These are phyloP conservation scores for Solanum chaucha DNA, from an alignment of 257 asterid species.

Conservation along the genomic window DNA sequence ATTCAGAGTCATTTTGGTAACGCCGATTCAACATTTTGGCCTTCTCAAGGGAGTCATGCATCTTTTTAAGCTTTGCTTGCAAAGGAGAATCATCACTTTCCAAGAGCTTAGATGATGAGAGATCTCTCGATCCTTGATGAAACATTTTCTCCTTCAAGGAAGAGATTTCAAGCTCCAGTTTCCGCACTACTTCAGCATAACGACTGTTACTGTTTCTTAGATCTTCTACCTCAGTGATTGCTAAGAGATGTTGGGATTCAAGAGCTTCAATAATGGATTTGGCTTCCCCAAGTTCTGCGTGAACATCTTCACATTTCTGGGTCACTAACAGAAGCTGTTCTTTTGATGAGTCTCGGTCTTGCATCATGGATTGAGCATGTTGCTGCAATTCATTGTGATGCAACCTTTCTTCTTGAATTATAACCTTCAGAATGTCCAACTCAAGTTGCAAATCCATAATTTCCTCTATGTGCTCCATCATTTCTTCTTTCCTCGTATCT, in stretches of 20 bases:
- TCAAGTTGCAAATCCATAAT: conserved; percentile 76
- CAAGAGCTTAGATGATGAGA: conserved; percentile 18
- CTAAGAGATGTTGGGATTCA: conserved; percentile 68
- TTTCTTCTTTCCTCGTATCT: conserved; percentile 13
- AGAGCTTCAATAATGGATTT: conserved; percentile 77
- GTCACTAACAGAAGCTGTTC: conserved; percentile 32
- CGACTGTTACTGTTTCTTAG: conserved; percentile 36
- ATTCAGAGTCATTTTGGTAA: conserved; percentile 51
- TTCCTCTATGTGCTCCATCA: conserved; percentile 30
- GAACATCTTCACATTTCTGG: conserved; percentile 37
- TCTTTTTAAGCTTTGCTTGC: conserved; percentile 66
- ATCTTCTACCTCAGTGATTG: conserved; percentile 63
- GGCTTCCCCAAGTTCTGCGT: conserved; percentile 49
- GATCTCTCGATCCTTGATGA: conserved; percentile 30
- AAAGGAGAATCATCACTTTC: conserved; percentile 44
- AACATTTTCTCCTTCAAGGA: conserved; percentile 31
- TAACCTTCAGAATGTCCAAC: conserved; percentile 70
- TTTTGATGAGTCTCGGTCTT: conserved; percentile 52
- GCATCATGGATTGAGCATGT: conserved; percentile 29
- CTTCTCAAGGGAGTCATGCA: conserved; percentile 82
- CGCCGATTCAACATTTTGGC: conserved; percentile 61
- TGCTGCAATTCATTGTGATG: conserved; percentile 39
- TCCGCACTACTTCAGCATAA: conserved; percentile 34
- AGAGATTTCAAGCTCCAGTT: conserved; percentile 54
- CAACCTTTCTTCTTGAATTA: conserved; percentile 77